Evolutionary conservation across 2,329 filamentous ascomycete genomes (phyloP).

Genomic region (Fusarium stilboides): DNA sequence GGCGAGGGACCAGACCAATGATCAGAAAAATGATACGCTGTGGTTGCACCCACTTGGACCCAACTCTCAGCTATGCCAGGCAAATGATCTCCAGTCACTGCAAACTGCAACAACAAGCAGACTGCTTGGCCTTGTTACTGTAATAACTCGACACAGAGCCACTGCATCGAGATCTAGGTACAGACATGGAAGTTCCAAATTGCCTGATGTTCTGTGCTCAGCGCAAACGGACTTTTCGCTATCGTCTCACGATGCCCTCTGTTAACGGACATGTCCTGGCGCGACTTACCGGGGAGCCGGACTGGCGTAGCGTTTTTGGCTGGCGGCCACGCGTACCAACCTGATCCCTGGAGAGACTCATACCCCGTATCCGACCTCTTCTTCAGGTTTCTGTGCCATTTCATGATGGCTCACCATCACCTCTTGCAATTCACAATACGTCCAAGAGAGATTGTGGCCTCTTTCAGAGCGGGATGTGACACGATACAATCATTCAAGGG

Average conservation of each 20-base stretch:
- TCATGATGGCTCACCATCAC: background rate
- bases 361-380: conserved; percentile 5
- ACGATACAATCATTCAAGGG: conserved; percentile 3
- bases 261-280: background rate
- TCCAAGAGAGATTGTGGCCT: background rate
- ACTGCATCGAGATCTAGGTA: background rate
- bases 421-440: background rate
- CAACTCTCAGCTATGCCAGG: conserved; percentile 16
- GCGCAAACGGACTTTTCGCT: background rate
- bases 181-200: background rate
- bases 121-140: background rate
- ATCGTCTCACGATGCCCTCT: conserved; percentile 23
- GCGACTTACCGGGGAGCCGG: conserved; percentile 19
- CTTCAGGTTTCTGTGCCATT: conserved; percentile 23
- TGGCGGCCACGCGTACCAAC: conserved; percentile 16
- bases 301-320: background rate
- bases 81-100: conserved; percentile 32
- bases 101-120: conserved; percentile 13
- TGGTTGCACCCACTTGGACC: conserved; percentile 10
- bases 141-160: background rate
- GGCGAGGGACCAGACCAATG: conserved; percentile 4
- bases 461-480: conserved; percentile 1
- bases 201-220: background rate
- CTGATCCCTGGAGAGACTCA: conserved; percentile 14
- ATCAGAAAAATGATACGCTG: conserved; percentile 9